Percentiles rank a stretch among this genome's conserved stretches.
Conservation (phyloP, 208 protist genomes). For the Trichomonas vaginalis region DNA sequence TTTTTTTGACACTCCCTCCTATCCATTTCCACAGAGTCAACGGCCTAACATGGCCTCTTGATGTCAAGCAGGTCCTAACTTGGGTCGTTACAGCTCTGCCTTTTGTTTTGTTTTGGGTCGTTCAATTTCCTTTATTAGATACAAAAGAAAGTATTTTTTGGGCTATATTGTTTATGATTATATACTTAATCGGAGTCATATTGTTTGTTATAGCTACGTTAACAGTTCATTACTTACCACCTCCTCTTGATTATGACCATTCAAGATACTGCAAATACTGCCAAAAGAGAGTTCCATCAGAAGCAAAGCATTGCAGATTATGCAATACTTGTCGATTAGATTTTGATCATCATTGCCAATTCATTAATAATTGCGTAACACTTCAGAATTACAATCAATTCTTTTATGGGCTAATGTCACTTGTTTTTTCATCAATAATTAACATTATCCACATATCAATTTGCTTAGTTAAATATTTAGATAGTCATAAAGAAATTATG, state of each 20-base stretch:
- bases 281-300: not conserved
- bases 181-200: not conserved
- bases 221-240: not conserved
- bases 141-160: not conserved
- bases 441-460: not conserved
- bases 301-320: not conserved
- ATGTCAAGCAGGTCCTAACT: not conserved
- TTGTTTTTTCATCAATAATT: not conserved
- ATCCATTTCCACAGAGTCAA: not conserved
- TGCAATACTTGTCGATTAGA: not conserved
- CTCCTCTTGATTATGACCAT: not conserved
- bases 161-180: not conserved
- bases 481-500: not conserved
- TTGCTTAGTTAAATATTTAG: not conserved
- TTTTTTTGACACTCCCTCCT: not conserved
- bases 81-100: not conserved
- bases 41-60: not conserved
- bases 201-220: not conserved
- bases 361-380: not conserved
- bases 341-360: conserved; percentile 17
- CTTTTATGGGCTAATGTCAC: not conserved
- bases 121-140: not conserved
- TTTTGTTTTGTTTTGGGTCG: not conserved
- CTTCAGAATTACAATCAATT: not conserved
- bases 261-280: not conserved